phyloP scores from a whole-genome alignment of 192 early-diverging fungal genomes.

The Geranomyces michiganensis region DNA sequence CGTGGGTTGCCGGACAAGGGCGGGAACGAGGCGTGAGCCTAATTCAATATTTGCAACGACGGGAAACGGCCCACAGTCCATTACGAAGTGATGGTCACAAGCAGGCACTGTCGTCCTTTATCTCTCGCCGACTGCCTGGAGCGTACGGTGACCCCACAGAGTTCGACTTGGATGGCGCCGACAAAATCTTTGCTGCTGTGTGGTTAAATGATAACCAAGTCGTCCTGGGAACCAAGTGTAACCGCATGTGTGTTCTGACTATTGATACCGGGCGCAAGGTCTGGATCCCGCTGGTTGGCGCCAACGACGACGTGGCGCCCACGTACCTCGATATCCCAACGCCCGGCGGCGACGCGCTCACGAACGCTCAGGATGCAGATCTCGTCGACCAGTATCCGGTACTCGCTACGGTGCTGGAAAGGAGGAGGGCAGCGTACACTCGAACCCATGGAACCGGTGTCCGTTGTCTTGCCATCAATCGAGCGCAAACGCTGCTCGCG shows the following conservation, averaged over 20 bases:
- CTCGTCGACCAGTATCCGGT: background rate
- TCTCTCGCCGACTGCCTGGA: constrained; percentile 15
- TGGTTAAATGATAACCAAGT: constrained; percentile 59
- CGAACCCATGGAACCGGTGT: constrained; percentile 46
- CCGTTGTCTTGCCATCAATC: constrained; percentile 65
- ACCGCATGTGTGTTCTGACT: constrained; percentile 47
- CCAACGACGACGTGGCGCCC: background rate
- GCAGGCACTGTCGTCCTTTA: background rate
- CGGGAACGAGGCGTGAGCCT: background rate
- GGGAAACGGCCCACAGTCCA: background rate
- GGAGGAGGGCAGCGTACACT: background rate
- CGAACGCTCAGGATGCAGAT: background rate
- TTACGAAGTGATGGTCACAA: background rate
- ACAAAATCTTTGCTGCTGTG: constrained; percentile 62
- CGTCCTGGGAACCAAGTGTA: constrained; percentile 68
- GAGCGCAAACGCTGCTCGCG: constrained; percentile 63
- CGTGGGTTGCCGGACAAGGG: too few relatives aligned
- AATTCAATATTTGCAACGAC: background rate
- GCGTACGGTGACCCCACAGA: background rate
- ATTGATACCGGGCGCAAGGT: constrained; percentile 37
- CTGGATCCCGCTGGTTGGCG: constrained; percentile 22
- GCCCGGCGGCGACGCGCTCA: background rate
- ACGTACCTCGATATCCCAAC: background rate
- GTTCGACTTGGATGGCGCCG: constrained; percentile 28
- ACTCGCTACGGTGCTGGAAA: background rate